These are phyloP conservation scores for Backusella macrospora DNA, from an alignment of 192 early-diverging fungal genomes.

Conservation along the genomic window DNA sequence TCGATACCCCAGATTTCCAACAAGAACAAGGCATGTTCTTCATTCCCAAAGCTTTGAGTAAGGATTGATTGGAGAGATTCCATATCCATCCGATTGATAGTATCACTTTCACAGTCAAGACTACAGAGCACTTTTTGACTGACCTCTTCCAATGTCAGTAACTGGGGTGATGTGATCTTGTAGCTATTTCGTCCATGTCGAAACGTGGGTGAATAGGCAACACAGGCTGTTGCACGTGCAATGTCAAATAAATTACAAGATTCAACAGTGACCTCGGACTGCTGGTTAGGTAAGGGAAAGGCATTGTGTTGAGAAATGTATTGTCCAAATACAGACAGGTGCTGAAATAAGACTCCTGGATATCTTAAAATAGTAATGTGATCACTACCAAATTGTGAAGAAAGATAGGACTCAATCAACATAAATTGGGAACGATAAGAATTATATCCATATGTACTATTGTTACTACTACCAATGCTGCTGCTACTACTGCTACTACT, in stretches of 20 bases:
- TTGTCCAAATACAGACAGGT: constrained; percentile 36
- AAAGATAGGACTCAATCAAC: constrained; percentile 33
- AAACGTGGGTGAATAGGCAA: constrained; percentile 31
- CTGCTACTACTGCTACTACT: not conserved
- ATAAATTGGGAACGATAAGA: constrained; percentile 37
- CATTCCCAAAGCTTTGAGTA: constrained; percentile 32
- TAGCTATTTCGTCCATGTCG: constrained; percentile 30
- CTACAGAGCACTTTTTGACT: constrained; percentile 32
- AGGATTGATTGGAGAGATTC: constrained; percentile 20
- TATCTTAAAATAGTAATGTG: constrained; percentile 37
- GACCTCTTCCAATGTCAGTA: constrained; percentile 40
- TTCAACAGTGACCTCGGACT: constrained; percentile 34
- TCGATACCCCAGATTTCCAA: constrained; percentile 45
- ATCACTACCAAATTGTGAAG: constrained; percentile 18
- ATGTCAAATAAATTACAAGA: constrained; percentile 41
- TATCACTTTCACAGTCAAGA: constrained; percentile 23
- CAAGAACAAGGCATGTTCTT: constrained; percentile 36
- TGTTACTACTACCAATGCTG: not conserved
- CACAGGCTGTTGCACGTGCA: constrained; percentile 32
- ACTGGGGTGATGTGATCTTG: constrained; percentile 38
- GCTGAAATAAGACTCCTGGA: constrained; percentile 41
- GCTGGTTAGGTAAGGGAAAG: constrained; percentile 33
- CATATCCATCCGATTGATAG: constrained; percentile 36
- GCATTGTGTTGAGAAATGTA: constrained; percentile 38
- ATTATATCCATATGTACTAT: not conserved